phyloP scores from a whole-genome alignment of 176 grass and related monocot species.

The Dendrocalamus sinicus region DNA sequence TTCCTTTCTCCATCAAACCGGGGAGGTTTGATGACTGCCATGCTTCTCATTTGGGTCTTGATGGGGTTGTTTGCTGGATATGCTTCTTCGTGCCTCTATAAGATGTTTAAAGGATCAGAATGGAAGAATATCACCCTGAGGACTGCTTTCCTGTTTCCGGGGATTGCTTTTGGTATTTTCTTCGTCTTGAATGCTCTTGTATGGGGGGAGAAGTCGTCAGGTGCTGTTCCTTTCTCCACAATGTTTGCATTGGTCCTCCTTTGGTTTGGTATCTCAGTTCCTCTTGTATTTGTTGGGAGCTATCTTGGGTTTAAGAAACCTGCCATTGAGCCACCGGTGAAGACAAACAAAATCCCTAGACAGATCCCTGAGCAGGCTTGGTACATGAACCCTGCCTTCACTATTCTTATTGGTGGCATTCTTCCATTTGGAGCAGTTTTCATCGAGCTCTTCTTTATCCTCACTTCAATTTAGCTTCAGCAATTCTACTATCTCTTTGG shows the following conservation, averaged over 20 bases:
- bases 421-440: conserved; percentile 49
- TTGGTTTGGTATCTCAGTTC: conserved; percentile 56
- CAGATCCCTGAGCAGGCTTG: conserved; percentile 52
- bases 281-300: conserved; percentile 52
- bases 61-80: conserved; percentile 55
- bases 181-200: conserved; percentile 50
- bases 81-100: conserved; percentile 45
- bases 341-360: conserved; percentile 50
- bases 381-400: conserved; percentile 53
- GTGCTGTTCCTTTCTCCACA: conserved; percentile 53
- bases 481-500: conserved; percentile 55
- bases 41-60: conserved; percentile 51
- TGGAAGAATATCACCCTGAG: conserved; percentile 50
- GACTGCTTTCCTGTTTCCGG: conserved; percentile 44
- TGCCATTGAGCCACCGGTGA: conserved; percentile 45
- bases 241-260: conserved; percentile 54
- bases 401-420: conserved; percentile 46
- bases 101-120: conserved; percentile 55
- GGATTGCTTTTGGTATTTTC: conserved; percentile 46
- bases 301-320: conserved; percentile 52
- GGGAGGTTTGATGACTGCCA: conserved; percentile 54
- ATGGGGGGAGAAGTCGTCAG: conserved; percentile 50
- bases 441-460: conserved; percentile 13
- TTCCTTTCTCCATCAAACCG: conserved; percentile 56
- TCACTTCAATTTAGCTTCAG: conserved; percentile 7